A percentile compares a stretch with the other conserved stretches of the same genome.
Conservation (phyloP, 306 rosid species). For the Acacia confusa region DNA sequence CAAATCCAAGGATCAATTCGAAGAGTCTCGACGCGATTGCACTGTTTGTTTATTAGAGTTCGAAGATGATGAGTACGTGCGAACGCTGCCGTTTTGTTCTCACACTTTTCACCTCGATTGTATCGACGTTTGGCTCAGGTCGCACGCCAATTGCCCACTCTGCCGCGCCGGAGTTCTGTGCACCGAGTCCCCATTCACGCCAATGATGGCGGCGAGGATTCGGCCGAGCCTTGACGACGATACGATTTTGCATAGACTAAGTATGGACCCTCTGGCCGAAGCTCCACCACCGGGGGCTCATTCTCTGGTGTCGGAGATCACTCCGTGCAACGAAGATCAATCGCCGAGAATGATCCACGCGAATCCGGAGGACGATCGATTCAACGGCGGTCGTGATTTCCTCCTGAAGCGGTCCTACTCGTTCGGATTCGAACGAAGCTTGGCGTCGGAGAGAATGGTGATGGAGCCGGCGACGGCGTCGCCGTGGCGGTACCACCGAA, state of each 20-base stretch:
- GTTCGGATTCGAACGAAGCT: conserved; percentile 81
- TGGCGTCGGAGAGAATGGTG: conserved; percentile 72
- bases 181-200: conserved; percentile 76
- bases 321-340: conserved; percentile 61
- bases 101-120: conserved; percentile 92
- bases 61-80: conserved; percentile 76
- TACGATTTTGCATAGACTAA: conserved; percentile 48
- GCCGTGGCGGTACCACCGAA: conserved; percentile 74
- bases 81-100: conserved; percentile 78
- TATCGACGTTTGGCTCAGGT: conserved; percentile 90
- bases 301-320: conserved; percentile 55
- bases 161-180: conserved; percentile 86
- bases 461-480: conserved; percentile 73
- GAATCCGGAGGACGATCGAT: conserved; percentile 46
- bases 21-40: conserved; percentile 64
- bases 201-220: conserved; percentile 87
- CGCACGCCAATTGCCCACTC: conserved; percentile 95
- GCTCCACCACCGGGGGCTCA: conserved; percentile 14
- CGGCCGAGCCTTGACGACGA: conserved; percentile 80
- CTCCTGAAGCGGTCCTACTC: conserved; percentile 78
- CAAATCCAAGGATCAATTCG: conserved; percentile 22
- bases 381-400: conserved; percentile 59
- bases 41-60: conserved; percentile 85
- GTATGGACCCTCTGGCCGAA: conserved; percentile 49
- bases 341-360: conserved; percentile 43